A percentile compares a stretch with the other conserved stretches of the same genome.
phyloP scores from a whole-genome alignment of 768 basidiomycete species.

The Agaricus sinodeliciosus region DNA sequence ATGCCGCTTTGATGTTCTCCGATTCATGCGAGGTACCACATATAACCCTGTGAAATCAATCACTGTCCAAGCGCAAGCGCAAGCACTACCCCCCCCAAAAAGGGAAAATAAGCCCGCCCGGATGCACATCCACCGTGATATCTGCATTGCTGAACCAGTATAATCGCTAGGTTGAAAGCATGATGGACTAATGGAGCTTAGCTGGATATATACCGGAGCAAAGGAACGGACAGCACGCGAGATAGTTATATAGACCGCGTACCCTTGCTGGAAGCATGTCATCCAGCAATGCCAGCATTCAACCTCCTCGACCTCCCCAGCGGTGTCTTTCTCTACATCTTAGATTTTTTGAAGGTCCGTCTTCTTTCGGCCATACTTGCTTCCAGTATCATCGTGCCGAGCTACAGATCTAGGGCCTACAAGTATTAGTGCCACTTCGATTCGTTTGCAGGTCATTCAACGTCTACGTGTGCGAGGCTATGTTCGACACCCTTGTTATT shows the following conservation, averaged over 20 bases:
- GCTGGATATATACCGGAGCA: neutral
- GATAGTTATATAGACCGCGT: neutral
- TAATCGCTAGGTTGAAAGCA: no score
- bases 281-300: no score
- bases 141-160: no score
- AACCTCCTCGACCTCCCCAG: conserved; percentile 3
- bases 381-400: neutral
- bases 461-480: neutral
- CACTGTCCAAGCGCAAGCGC: neutral
- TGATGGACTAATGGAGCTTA: neutral
- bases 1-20: neutral
- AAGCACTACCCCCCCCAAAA: neutral
- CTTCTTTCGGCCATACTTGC: neutral
- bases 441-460: conserved; percentile 2
- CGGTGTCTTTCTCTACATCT: neutral
- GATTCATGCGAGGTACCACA: neutral
- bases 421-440: neutral
- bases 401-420: neutral
- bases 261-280: neutral
- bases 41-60: neutral
- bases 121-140: no score
- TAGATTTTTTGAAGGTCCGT: neutral
- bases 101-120: no score
- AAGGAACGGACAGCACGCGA: neutral
- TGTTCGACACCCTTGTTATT: conserved; percentile 5